Evolutionary conservation across 2,329 filamentous ascomycete species (phyloP), one percentile per base, ranked within the genome.

Genomic region (Stagonosporopsis cucurbitacearum): DNA sequence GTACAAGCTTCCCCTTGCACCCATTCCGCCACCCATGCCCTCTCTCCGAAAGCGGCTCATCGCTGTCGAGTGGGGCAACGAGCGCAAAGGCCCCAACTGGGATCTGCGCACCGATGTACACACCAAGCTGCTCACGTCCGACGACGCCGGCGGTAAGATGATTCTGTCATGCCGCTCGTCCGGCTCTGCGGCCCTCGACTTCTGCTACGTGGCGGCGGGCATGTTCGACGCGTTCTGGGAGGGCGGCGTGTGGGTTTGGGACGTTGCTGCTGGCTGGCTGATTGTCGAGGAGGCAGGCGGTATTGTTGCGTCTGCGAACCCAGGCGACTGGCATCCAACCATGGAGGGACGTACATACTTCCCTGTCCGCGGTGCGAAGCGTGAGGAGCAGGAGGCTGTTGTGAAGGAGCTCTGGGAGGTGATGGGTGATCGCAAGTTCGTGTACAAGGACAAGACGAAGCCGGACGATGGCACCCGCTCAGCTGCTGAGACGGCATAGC

Each of bases 261-360:
- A 77, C 36, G 65, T 77, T 2, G 66, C 63, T 7, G 75, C 73
- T 6, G 75, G 75, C 1, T 77, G 74, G 73, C 57, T 68, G n/a
- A 73, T 77, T 20, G 59, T 76, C 0, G 66, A 75, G 44, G 75
- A 77, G 50, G 72, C 75, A 6, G 74, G 75, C 1, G 75, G 75
- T 0, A 64, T 76, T 12, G 69, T 77, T 1, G 73, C 68, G 1
- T 68, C 65, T 13, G 71, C 72, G 0, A 77, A 77, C 35, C 73
- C 73, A 3, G 69, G 69, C 2, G 60, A 73, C 20, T 77, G 74
- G 74, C 46, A 72, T 0, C 72, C 74, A 0, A 60, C 59, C 0
- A 46, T 77, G 0, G 73, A 77, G 33, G 73, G 75, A 2, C 64
- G 73, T 0, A 39, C 66, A 4, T 77, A 76, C 51, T 67, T 77